Base-by-base conservation (phyloP, 2,329 filamentous ascomycete species). In the Fusarium transvaalense region DNA sequence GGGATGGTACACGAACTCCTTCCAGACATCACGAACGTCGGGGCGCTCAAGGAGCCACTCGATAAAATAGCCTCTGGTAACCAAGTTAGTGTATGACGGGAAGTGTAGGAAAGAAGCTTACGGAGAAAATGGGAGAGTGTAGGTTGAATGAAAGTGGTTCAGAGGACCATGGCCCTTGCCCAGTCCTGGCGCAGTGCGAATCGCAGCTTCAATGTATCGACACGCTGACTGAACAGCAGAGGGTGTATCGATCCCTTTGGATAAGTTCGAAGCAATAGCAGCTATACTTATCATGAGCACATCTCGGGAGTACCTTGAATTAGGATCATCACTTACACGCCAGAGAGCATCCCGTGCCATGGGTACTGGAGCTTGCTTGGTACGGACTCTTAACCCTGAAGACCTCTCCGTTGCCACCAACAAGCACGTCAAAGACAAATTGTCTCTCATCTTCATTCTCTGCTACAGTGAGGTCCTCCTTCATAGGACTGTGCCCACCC, bases 321-420 rank as follows among this genome's bases (percentile, higher is more conserved):
- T 14, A 52, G 46, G 15, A 29, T 34, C n/a, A 17, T 31, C 31
- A 83, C 89, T 82, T 78, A 92, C 90, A 97, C 39, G 96, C 96
- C 62, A 98, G 85, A 12, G 94, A 97, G 76, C 96, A 99, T 6
- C 96, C 96, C 0, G 96, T 98, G 1, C 96, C 96, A 75, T 99
- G 96, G 0, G 95, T 98, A 75, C 95, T 95, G 62, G 84, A 90
- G 10, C 91, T 93, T 12, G 84, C 80, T 66, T 93, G 84, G 75
- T 91, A 97, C 6, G 85, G 83, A 38, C 88, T 92, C 77, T 94
- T 86, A 48, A 97, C 85, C 38, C 88, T 81, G 2, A 88, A 82
- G 0, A 85, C 78, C n/a, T 85, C 78, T 0, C 81, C 82, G 1
- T 84, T 84, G 0, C 78, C 79, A 9, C 92, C 91, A 42, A 88